A percentile compares a stretch with the other conserved stretches of the same genome.
phyloP scores from a whole-genome alignment of 225 moss, liverwort and hornwort species.

The Antitrichia curtipendula region DNA sequence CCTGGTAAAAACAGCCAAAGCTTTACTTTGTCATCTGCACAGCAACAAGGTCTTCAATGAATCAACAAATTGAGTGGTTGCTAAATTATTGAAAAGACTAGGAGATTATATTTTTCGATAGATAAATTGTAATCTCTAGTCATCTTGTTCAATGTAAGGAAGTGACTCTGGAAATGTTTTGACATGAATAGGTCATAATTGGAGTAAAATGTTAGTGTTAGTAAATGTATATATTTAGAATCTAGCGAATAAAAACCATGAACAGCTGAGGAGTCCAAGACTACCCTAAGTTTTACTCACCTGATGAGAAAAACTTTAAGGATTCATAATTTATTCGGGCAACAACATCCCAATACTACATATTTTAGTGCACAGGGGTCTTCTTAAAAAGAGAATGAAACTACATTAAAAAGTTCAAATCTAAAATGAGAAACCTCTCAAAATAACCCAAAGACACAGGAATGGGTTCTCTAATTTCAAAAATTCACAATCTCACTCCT shows the following conservation, averaged over 20 bases:
- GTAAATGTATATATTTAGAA: not conserved
- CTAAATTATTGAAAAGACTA: not conserved
- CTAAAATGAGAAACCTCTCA: not conserved
- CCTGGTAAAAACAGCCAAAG: constrained; percentile 94
- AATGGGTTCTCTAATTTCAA: not conserved
- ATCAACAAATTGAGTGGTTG: not conserved
- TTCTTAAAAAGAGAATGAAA: not conserved
- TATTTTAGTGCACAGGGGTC: not conserved
- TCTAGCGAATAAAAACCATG: not conserved
- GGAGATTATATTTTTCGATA: not conserved
- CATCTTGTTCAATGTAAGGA: not conserved
- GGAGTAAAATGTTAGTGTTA: not conserved
- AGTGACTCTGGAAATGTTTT: not conserved
- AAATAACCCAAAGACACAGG: not conserved
- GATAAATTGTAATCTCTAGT: not conserved
- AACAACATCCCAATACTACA: not conserved
- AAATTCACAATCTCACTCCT: not conserved
- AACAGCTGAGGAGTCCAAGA: not conserved
- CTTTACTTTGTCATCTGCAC: constrained; percentile 69
- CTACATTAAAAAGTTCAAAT: not conserved
- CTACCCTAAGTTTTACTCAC: not conserved
- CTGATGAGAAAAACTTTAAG: not conserved
- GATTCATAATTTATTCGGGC: not conserved
- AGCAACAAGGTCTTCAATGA: not conserved
- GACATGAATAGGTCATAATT: not conserved